A percentile compares a stretch with the other conserved stretches of the same genome.
phyloP scores from a whole-genome alignment of 2,329 filamentous ascomycete genomes.

The Xylaria sp. region DNA sequence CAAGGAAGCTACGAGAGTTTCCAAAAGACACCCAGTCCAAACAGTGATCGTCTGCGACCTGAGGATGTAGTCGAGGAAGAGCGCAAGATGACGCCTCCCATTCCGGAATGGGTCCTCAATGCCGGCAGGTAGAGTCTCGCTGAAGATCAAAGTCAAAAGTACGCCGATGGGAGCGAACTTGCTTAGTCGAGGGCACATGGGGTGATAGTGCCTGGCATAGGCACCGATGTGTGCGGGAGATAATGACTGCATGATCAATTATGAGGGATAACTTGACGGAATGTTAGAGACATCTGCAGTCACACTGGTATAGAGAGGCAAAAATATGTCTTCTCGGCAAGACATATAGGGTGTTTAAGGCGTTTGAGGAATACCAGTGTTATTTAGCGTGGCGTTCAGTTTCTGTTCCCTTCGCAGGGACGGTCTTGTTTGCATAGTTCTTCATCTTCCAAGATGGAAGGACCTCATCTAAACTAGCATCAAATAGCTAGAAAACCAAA shows the following conservation, averaged over 20 bases:
- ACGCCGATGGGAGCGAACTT: neutral
- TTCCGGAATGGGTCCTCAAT: conserved; percentile 65
- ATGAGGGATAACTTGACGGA: conserved; percentile 18
- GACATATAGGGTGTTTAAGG: neutral
- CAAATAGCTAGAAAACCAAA: neutral
- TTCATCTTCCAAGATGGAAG: conserved; percentile 3
- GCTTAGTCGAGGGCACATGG: conserved; percentile 24
- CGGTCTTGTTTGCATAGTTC: conserved; percentile 20
- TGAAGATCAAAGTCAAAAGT: conserved; percentile 52
- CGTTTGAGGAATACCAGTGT: conserved; percentile 39
- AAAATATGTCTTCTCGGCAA: neutral
- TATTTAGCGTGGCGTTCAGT: conserved; percentile 39
- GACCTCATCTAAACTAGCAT: conserved; percentile 12
- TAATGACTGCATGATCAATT: conserved; percentile 23
- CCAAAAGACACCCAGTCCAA: conserved; percentile 36
- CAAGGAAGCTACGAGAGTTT: conserved; percentile 58
- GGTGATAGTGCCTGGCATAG: neutral
- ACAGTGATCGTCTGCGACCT: conserved; percentile 30
- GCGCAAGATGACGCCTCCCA: conserved; percentile 62
- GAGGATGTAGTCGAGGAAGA: conserved; percentile 40
- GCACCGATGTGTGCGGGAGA: neutral
- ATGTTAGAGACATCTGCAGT: conserved; percentile 24
- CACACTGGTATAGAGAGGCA: conserved; percentile 21
- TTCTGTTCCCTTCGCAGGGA: conserved; percentile 16
- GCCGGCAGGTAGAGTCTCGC: conserved; percentile 57